These are phyloP conservation scores for Lignosus rhinocerotis DNA, from an alignment of 1,284 basidiomycete species.

Conservation along the genomic window DNA sequence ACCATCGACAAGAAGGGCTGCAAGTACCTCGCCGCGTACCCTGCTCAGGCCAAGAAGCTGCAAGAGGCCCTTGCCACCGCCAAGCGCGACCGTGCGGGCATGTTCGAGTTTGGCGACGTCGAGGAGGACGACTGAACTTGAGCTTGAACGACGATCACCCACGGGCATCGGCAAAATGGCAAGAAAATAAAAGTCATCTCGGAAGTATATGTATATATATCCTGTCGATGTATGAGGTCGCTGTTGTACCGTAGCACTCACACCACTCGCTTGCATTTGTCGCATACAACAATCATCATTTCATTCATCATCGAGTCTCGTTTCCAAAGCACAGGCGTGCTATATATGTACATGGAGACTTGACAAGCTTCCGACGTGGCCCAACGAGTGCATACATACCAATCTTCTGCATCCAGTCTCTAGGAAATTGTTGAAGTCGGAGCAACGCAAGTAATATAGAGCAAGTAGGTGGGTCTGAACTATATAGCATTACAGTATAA, in stretches of 20 bases:
- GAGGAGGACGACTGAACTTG: constrained; percentile 58
- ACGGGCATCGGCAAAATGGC: background rate
- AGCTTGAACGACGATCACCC: background rate
- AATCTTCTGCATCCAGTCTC: background rate
- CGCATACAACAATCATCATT: background rate
- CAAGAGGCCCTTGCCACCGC: constrained; percentile 63
- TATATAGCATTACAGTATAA: background rate
- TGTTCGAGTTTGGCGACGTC: constrained; percentile 87
- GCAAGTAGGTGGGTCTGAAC: background rate
- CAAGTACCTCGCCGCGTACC: constrained; percentile 73
- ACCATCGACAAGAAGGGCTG: constrained; percentile 77
- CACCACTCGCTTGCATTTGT: constrained; percentile 4
- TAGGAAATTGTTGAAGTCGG: background rate
- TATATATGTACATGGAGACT: background rate
- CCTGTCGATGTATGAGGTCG: constrained; percentile 10
- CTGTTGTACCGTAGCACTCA: constrained; percentile 18
- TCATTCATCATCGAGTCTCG: background rate
- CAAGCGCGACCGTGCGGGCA: constrained; percentile 77
- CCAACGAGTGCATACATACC: background rate
- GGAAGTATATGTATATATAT: background rate
- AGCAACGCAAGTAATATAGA: background rate
- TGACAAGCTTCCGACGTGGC: background rate
- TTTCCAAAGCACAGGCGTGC: background rate
- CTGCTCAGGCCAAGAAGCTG: constrained; percentile 68
- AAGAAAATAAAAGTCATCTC: background rate